phyloP scores from a whole-genome alignment of 2,329 filamentous ascomycete species.

The Ramularia collo-cygni region DNA sequence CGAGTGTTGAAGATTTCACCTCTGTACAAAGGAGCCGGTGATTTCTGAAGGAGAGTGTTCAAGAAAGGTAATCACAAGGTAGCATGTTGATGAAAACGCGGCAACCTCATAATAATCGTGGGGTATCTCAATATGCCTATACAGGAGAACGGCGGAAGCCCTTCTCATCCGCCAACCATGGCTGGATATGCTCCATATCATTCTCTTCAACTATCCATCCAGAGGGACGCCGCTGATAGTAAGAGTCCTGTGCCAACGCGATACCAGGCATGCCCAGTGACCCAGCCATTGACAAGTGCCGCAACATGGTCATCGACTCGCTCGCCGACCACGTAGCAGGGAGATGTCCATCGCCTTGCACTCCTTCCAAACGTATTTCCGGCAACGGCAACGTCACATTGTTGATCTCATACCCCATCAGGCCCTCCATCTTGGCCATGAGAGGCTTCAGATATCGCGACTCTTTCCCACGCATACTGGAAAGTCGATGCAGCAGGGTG shows the following conservation, averaged over 20 bases:
- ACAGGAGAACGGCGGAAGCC: too few relatives aligned
- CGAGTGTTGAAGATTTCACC: too few relatives aligned
- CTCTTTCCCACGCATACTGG: constrained; percentile 31
- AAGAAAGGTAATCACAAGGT: too few relatives aligned
- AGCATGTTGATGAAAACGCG: too few relatives aligned
- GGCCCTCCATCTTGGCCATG: constrained; percentile 27
- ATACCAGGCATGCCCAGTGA: constrained; percentile 24
- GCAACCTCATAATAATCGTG: too few relatives aligned
- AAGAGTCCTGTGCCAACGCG: constrained; percentile 12
- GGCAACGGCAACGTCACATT: constrained; percentile 18
- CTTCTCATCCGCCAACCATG: constrained; percentile 15
- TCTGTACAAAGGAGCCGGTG: too few relatives aligned
- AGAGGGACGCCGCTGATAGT: constrained; percentile 13
- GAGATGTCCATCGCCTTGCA: constrained; percentile 1
- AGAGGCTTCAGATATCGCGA: constrained; percentile 30
- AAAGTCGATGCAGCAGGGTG: constrained; percentile 27
- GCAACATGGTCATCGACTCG: constrained; percentile 26
- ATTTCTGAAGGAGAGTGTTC: too few relatives aligned
- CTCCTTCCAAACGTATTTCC: not conserved
- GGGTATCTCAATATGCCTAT: too few relatives aligned
- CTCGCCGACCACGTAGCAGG: constrained; percentile 16
- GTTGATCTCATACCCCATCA: constrained; percentile 24
- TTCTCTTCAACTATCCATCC: constrained; percentile 14
- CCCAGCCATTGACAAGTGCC: constrained; percentile 25
- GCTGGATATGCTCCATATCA: constrained; percentile 17